These are phyloP conservation scores for Phytophthora gonapodyides DNA, from an alignment of 352 stramenopile genomes.

Conservation along the genomic window DNA sequence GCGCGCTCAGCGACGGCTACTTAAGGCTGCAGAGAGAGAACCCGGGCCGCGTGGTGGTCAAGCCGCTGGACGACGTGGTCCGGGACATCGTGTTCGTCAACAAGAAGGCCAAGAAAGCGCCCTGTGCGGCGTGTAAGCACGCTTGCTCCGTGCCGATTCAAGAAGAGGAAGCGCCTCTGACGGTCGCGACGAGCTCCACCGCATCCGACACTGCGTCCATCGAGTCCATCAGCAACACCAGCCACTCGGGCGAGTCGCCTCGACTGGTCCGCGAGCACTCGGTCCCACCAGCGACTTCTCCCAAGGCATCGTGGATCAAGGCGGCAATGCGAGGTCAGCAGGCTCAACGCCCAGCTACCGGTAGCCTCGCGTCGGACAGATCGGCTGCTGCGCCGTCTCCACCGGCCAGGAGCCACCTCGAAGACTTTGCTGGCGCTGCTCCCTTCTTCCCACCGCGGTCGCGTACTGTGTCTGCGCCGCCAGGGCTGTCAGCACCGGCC, in stretches of 20 bases:
- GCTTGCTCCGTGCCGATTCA: conserved; percentile 4
- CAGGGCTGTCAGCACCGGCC: neutral
- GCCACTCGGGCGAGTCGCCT: neutral
- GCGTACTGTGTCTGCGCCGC: conserved; percentile 1
- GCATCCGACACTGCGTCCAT: conserved; percentile 5
- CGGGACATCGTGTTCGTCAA: conserved; percentile 20
- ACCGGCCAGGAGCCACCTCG: neutral
- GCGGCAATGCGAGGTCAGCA: conserved; percentile 14
- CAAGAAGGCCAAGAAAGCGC: neutral
- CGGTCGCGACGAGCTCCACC: conserved; percentile 9
- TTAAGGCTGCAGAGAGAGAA: conserved; percentile 17
- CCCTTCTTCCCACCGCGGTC: conserved; percentile 1
- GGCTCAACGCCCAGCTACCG: neutral
- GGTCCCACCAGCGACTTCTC: conserved; percentile 19
- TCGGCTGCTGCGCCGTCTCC: neutral
- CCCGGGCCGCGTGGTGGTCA: conserved; percentile 18
- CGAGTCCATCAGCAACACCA: neutral
- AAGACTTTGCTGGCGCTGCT: conserved; percentile 1
- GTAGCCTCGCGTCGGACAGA: conserved; percentile 1
- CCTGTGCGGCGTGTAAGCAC: neutral
- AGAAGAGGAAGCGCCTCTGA: neutral
- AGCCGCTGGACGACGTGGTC: conserved; percentile 26
- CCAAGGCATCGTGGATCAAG: conserved; percentile 27
- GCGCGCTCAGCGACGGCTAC: conserved; percentile 27
- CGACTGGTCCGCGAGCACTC: conserved; percentile 3